Percentiles rank a stretch among this genome's conserved stretches.
Evolutionary conservation across 2,329 filamentous ascomycete species (phyloP).

Genomic region (Penicillium sp.): DNA sequence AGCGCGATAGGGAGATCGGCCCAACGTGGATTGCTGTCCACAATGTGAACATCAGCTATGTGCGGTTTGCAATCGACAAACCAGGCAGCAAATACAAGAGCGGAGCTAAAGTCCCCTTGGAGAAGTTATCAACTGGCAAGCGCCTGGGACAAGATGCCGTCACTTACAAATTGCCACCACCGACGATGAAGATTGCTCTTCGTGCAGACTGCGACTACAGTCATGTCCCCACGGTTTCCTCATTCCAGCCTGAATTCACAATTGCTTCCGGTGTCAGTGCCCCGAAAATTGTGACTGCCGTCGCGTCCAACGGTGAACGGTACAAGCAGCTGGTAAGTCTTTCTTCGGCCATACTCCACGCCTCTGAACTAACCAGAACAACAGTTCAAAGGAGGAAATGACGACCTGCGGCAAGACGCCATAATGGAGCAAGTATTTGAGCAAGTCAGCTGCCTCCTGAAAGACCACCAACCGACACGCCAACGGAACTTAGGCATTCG

Average conservation of each 20-base stretch:
- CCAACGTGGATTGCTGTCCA: conserved; percentile 68
- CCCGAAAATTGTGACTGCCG: conserved; percentile 84
- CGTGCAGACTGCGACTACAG: conserved; percentile 71
- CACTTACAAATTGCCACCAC: conserved; percentile 72
- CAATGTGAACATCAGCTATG: conserved; percentile 65
- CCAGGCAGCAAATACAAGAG: conserved; percentile 62
- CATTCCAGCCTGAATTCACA: conserved; percentile 69
- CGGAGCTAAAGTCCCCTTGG: conserved; percentile 60
- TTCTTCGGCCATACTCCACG: no score
- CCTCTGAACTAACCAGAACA: conserved; percentile 12
- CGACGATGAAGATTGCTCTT: conserved; percentile 80
- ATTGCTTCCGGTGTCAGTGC: conserved; percentile 89
- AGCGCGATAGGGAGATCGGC: conserved; percentile 50
- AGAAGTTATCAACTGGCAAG: conserved; percentile 60
- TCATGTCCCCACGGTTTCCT: conserved; percentile 67
- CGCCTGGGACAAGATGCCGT: conserved; percentile 61
- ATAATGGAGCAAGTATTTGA: conserved; percentile 99
- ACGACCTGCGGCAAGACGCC: conserved; percentile 93
- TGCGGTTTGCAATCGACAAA: conserved; percentile 47
- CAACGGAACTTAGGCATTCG: conserved; percentile 86
- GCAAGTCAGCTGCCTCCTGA: conserved; percentile 84
- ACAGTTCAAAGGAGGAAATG: conserved; percentile 85
- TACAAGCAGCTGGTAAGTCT: conserved; percentile 75
- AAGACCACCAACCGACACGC: conserved; percentile 78
- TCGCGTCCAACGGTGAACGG: conserved; percentile 69